These are phyloP conservation scores for Xylaria multiplex DNA, from an alignment of 2,329 filamentous ascomycete genomes.

Conservation along the genomic window DNA sequence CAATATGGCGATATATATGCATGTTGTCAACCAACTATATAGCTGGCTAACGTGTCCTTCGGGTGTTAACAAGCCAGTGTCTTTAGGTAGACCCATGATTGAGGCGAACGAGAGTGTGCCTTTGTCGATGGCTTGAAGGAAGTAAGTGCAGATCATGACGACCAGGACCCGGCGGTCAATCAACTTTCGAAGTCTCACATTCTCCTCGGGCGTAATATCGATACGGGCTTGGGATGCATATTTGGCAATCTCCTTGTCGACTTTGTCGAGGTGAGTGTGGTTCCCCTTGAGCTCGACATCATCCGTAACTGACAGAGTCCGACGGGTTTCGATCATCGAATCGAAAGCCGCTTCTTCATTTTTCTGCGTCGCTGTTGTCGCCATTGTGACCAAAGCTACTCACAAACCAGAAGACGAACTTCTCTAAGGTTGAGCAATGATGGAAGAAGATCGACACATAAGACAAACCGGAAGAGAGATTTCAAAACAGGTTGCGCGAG, in stretches of 20 bases:
- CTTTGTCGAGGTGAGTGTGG: conserved; percentile 59
- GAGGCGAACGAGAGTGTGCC: conserved; percentile 72
- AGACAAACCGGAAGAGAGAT: conserved; percentile 1
- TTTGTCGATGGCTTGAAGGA: conserved; percentile 76
- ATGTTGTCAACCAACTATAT: conserved; percentile 78
- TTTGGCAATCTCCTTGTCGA: conserved; percentile 76
- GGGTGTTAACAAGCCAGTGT: conserved; percentile 59
- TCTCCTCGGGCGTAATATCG: conserved; percentile 68
- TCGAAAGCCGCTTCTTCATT: conserved; percentile 37
- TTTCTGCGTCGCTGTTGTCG: conserved; percentile 38
- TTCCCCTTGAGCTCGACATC: conserved; percentile 59
- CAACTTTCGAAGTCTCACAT: conserved; percentile 67
- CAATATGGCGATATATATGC: conserved; percentile 77
- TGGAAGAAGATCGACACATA: background rate
- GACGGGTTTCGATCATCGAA: conserved; percentile 48
- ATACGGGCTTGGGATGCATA: conserved; percentile 69
- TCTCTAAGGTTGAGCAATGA: background rate
- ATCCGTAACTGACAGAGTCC: conserved; percentile 44
- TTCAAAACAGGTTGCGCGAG: background rate
- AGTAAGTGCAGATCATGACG: conserved; percentile 79
- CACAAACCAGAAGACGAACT: background rate
- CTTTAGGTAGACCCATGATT: conserved; percentile 68
- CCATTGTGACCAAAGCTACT: conserved; percentile 40
- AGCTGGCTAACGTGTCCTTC: conserved; percentile 54
- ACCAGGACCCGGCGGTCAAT: conserved; percentile 75